Conservation (phyloP, 2,329 filamentous ascomycete species). For the Botrytis porri region DNA sequence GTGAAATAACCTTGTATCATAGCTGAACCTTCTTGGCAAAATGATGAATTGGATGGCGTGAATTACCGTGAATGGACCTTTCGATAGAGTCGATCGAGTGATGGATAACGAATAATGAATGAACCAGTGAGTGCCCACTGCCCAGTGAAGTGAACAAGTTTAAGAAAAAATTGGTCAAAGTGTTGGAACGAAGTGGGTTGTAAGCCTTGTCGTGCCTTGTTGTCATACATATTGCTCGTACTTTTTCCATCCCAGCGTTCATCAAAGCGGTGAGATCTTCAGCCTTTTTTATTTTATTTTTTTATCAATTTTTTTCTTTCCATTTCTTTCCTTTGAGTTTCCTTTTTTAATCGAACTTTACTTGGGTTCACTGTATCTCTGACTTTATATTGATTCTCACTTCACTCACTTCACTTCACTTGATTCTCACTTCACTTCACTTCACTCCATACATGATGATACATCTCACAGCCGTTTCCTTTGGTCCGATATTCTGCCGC, state of each 20-base stretch:
- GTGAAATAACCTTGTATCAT: background rate
- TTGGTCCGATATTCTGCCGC: background rate
- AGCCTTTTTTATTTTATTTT: background rate
- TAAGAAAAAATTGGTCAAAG: background rate
- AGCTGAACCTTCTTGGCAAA: background rate
- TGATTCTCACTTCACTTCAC: too few species aligned
- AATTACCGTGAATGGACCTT: too few species aligned
- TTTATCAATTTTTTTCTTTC: background rate
- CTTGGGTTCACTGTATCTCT: too few species aligned
- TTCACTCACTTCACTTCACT: too few species aligned
- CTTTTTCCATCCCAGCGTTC: background rate
- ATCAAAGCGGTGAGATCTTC: constrained; percentile 10
- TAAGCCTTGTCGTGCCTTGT: background rate
- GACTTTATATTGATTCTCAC: too few species aligned
- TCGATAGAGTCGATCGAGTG: background rate
- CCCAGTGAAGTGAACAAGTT: background rate
- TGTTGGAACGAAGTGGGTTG: background rate
- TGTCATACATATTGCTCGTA: too few species aligned
- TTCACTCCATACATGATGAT: too few species aligned
- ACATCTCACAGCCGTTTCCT: background rate
- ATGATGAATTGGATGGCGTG: background rate
- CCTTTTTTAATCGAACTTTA: too few species aligned
- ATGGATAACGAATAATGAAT: background rate
- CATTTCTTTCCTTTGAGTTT: background rate
- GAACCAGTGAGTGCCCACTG: too few species aligned